Evolutionary conservation across 176 grass and related monocot genomes (phyloP), one percentile per base, ranked within the genome.

Genomic region (Panicum miliaceum): DNA sequence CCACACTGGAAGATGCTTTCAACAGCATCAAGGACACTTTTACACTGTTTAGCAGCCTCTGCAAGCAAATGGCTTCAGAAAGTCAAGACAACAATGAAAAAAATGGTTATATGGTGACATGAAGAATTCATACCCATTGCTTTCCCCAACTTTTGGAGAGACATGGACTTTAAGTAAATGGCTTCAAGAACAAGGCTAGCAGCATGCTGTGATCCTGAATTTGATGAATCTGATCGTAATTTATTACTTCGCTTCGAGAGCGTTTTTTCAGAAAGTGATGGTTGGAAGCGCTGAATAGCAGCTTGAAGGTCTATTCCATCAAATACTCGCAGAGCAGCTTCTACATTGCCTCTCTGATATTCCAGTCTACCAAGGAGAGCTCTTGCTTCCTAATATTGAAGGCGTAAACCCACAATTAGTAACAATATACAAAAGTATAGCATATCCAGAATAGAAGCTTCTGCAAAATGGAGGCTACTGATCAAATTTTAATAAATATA

Each of bases 131-230:
- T 94, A 96, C 96, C 96, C 22, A 73, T 90, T 62, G 91, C 87
- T 86, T 90, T 96, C 29, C 88, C 91, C 80, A 99, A 83, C 72
- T 96, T 99, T 58, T 95, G 89, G 56, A 99, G 89, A 25, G 96
- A 96, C 96, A 99, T 94, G 43, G 96, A 89, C 81, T 96, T 99
- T 86, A 96, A 89, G 86, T 96, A 99, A 86, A 99, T 96, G 60
- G 97, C 97, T 89, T 99, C 97, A 53, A 99, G 89, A 75, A 99
- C 91, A 60, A 96, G 97, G 66, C 90, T 99, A 63, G 97, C 93
- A 42, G 97, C 91, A 87, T 96, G 91, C 60, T 99, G 97, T 25
- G 97, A 96, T 77, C 82, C 86, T 20, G 91, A 89, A 85, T 85
- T 86, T 12, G 93, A 83, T 57, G 93, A 91, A 54, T 82, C 91